A percentile compares a stretch with the other conserved stretches of the same genome.
Conservation (phyloP, 2,329 filamentous ascomycete genomes). For the Diplodia sapinea region DNA sequence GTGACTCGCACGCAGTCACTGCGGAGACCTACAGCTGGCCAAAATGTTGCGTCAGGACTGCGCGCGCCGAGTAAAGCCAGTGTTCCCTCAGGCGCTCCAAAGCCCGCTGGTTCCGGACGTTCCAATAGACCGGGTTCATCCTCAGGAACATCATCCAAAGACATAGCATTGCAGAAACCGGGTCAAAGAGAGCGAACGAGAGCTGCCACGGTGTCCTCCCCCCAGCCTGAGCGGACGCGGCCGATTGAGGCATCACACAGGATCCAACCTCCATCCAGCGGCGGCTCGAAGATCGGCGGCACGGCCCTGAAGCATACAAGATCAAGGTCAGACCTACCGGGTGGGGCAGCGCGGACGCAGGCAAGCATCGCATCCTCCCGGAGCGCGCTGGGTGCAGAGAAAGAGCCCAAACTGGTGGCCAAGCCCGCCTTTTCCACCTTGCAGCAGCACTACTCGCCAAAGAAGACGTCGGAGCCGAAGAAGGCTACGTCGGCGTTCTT, state of each 20-base stretch:
- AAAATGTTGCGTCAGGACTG: background rate
- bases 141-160: background rate
- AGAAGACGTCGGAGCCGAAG: slow-evolving; percentile 38
- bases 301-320: slow-evolving; percentile 17
- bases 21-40: slow-evolving; percentile 13
- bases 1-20: slow-evolving; percentile 26
- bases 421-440: slow-evolving; percentile 44
- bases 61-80: slow-evolving; percentile 12
- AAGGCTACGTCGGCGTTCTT: slow-evolving; percentile 44
- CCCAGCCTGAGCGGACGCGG: slow-evolving; percentile 17
- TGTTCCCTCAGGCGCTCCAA: slow-evolving; percentile 2
- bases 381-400: background rate
- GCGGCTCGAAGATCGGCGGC: slow-evolving; percentile 3
- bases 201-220: slow-evolving; percentile 14
- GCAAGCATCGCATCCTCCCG: background rate
- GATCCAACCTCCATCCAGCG: background rate
- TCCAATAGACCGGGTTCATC: slow-evolving; percentile 18
- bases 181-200: slow-evolving; percentile 17
- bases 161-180: background rate
- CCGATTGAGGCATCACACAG: background rate
- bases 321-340: slow-evolving; percentile 24
- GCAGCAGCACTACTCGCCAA: slow-evolving; percentile 50
- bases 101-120: background rate
- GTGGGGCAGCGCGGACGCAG: slow-evolving; percentile 15
- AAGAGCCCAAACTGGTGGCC: slow-evolving; percentile 29